Evolutionary conservation across 768 basidiomycete genomes (phyloP).

Genomic region (Termitomyces sp.): DNA sequence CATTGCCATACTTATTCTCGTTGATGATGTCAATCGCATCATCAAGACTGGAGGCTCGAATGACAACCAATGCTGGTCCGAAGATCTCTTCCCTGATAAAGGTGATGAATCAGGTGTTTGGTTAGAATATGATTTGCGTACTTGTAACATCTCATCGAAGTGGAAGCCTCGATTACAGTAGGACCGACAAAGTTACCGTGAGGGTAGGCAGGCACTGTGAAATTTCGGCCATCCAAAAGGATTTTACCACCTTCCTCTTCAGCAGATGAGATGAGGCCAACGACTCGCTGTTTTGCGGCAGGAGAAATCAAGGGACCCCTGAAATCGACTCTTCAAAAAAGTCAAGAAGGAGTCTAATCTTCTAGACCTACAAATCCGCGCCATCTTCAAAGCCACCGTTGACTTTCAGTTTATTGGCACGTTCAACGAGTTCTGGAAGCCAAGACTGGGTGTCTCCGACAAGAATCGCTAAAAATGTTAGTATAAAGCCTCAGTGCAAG

Average conservation of each 20-base stretch:
- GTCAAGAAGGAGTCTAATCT: background rate
- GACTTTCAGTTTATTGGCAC: conserved; percentile 74
- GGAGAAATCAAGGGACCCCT: conserved; percentile 83
- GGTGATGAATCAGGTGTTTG: background rate
- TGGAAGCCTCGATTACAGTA: conserved; percentile 80
- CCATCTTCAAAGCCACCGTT: conserved; percentile 87
- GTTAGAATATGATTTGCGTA: conserved; percentile 27
- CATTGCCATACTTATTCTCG: conserved; percentile 87
- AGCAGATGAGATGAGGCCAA: conserved; percentile 66
- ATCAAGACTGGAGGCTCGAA: conserved; percentile 80
- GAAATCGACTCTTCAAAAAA: conserved; percentile 1
- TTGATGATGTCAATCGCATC: conserved; percentile 91
- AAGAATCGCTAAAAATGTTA: conserved; percentile 50
- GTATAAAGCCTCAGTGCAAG: background rate
- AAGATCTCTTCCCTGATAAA: conserved; percentile 83
- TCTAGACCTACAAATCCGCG: conserved; percentile 63
- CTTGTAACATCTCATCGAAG: conserved; percentile 85
- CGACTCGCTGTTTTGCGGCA: conserved; percentile 73
- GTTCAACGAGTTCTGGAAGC: conserved; percentile 83
- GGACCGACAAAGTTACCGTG: conserved; percentile 95
- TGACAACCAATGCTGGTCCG: conserved; percentile 79
- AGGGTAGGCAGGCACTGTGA: conserved; percentile 67
- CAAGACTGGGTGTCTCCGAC: conserved; percentile 78
- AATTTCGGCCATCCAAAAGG: conserved; percentile 76
- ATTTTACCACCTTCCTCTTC: conserved; percentile 81